Evolutionary conservation across 2,329 filamentous ascomycete genomes (phyloP).

Genomic region (Aureobasidium uvarum): DNA sequence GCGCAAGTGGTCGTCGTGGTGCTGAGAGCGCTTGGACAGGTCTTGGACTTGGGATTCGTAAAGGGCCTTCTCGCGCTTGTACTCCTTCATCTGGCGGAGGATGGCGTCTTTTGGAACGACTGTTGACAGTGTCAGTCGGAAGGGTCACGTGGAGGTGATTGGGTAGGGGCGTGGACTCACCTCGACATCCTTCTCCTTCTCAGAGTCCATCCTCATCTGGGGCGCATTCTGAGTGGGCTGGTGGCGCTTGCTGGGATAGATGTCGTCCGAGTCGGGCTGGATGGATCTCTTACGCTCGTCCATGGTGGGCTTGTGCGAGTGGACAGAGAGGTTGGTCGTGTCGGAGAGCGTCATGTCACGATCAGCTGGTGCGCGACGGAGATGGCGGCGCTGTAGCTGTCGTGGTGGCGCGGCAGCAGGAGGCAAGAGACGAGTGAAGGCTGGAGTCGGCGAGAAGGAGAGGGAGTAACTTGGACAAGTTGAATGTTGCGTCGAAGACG

Average conservation of each 20-base stretch:
- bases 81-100: conserved; percentile 95
- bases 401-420: conserved; percentile 11
- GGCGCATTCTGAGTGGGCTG: conserved; percentile 73
- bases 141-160: conserved; percentile 29
- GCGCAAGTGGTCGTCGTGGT: conserved; percentile 91
- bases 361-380: conserved; percentile 33
- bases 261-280: conserved; percentile 73
- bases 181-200: conserved; percentile 70
- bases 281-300: conserved; percentile 98
- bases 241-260: conserved; percentile 86
- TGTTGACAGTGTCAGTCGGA: conserved; percentile 43
- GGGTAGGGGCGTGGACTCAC: conserved; percentile 53
- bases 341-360: conserved; percentile 76
- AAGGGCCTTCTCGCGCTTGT: conserved; percentile 83
- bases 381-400: conserved; percentile 12
- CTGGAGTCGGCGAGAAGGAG: neutral
- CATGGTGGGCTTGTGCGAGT: conserved; percentile 90
- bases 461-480: conserved; percentile 8
- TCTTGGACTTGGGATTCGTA: conserved; percentile 80
- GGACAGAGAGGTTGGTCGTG: conserved; percentile 68
- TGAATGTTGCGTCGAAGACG: conserved; percentile 2
- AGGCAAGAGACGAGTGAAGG: neutral
- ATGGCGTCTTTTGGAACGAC: conserved; percentile 94
- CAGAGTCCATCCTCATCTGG: conserved; percentile 59
- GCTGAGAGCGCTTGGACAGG: conserved; percentile 69